A percentile compares a stretch with the other conserved stretches of the same genome.
Conservation (phyloP, 768 basidiomycete genomes). For the Rhodotorula diobovata region DNA sequence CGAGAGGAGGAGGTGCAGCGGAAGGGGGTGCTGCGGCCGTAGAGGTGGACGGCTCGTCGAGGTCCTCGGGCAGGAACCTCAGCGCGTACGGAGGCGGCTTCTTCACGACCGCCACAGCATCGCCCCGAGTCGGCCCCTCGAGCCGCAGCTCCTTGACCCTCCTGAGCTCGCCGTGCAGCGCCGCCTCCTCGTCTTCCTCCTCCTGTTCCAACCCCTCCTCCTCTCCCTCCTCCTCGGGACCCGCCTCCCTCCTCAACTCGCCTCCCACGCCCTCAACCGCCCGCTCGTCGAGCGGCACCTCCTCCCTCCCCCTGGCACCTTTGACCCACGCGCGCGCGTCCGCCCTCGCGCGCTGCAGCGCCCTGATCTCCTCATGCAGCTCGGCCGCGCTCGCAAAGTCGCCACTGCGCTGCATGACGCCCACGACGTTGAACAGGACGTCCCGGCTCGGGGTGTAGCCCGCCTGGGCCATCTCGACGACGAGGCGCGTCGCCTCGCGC, state of each 20-base stretch:
- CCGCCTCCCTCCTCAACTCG: too few species aligned
- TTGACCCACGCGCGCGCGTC: conserved; percentile 48
- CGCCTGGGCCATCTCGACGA: conserved; percentile 14
- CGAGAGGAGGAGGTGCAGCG: not conserved
- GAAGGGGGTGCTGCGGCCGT: too few species aligned
- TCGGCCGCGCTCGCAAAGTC: not conserved
- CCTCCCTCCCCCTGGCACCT: conserved; percentile 38
- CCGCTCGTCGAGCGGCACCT: not conserved
- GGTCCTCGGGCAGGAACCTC: not conserved
- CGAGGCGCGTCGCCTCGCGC: not conserved
- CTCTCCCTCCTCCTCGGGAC: not conserved
- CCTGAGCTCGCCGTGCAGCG: not conserved
- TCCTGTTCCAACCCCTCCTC: not conserved
- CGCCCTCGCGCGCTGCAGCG: conserved; percentile 1
- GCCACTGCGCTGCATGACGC: conserved; percentile 28
- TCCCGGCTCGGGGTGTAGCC: not conserved
- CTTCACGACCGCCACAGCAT: not conserved
- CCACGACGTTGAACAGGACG: conserved; percentile 16
- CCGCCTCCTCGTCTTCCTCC: conserved; percentile 2
- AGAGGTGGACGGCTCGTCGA: not conserved
- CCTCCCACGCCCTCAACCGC: not conserved
- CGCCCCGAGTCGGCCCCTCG: not conserved
- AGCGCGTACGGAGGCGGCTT: not conserved
- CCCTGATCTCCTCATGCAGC: not conserved
- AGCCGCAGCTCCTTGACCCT: not conserved